phyloP scores from a whole-genome alignment of 306 rosid species.

The Fragaria ananassa region DNA sequence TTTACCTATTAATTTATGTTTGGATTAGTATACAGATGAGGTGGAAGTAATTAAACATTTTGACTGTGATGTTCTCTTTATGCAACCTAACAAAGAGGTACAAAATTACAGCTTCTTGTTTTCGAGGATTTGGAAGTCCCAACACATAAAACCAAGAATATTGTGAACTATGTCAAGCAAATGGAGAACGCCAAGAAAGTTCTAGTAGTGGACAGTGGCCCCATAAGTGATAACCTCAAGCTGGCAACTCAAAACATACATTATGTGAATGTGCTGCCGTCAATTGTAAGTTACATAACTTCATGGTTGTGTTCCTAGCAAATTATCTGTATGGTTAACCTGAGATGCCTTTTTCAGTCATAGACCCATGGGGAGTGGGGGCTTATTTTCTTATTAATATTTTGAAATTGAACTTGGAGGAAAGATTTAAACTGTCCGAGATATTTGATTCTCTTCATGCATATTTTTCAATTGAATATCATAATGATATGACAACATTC shows the following conservation, averaged over 20 bases:
- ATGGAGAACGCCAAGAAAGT: constrained; percentile 70
- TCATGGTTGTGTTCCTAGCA: constrained; percentile 10
- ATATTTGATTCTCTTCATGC: neutral
- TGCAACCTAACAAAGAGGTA: constrained; percentile 20
- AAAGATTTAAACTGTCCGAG: neutral
- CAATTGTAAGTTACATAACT: constrained; percentile 59
- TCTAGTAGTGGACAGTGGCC: constrained; percentile 70
- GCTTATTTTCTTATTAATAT: neutral
- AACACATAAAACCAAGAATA: constrained; percentile 74
- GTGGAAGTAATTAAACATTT: neutral
- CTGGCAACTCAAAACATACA: constrained; percentile 93
- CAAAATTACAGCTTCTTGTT: constrained; percentile 63
- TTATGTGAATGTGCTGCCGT: constrained; percentile 77
- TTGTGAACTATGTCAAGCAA: constrained; percentile 57
- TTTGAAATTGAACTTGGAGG: neutral
- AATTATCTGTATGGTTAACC: constrained; percentile 10
- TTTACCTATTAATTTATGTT: neutral
- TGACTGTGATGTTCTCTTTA: neutral
- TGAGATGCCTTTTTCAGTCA: constrained; percentile 5
- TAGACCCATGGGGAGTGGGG: neutral
- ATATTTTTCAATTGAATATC: neutral
- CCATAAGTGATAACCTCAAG: constrained; percentile 67
- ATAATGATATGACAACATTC: neutral
- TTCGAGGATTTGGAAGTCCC: constrained; percentile 85
- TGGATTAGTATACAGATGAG: neutral